Evolutionary conservation across 768 basidiomycete genomes (phyloP).

Genomic region (Pleurotus citrinopileatus): DNA sequence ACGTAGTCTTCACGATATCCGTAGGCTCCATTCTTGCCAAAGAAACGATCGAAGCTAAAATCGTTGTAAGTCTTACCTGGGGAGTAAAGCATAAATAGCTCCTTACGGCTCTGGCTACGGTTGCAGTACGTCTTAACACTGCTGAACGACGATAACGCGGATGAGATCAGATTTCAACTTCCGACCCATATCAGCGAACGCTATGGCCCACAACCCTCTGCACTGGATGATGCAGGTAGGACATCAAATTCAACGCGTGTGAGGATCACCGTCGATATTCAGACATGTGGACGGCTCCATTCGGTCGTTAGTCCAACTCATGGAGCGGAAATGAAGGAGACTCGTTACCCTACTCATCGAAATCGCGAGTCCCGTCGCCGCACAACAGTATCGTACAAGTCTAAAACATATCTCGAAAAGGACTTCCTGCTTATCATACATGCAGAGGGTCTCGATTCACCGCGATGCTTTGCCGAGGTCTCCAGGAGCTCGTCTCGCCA

Average conservation of each 20-base stretch:
- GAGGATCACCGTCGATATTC: slow-evolving; percentile 40
- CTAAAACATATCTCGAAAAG: slow-evolving; percentile 36
- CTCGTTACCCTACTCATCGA: slow-evolving; percentile 29
- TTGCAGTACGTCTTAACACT: slow-evolving; percentile 53
- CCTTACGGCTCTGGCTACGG: too few relatives aligned
- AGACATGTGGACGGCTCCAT: slow-evolving; percentile 44
- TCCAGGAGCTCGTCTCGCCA: slow-evolving; percentile 20
- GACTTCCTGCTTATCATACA: slow-evolving; percentile 53
- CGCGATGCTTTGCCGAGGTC: slow-evolving; percentile 55
- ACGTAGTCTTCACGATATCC: slow-evolving; percentile 55
- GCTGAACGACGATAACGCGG: slow-evolving; percentile 42
- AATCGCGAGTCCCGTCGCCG: slow-evolving; percentile 37
- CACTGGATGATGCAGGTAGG: slow-evolving; percentile 27
- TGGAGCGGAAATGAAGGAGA: slow-evolving; percentile 24
- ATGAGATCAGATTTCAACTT: slow-evolving; percentile 53
- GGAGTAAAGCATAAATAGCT: too few relatives aligned
- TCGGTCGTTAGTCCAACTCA: slow-evolving; percentile 44
- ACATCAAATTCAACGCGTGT: slow-evolving; percentile 32
- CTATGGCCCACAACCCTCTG: slow-evolving; percentile 45
- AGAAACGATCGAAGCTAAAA: slow-evolving; percentile 33
- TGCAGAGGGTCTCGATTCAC: slow-evolving; percentile 46
- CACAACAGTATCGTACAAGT: slow-evolving; percentile 35
- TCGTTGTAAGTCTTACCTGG: slow-evolving; percentile 36
- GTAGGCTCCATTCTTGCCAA: slow-evolving; percentile 48
- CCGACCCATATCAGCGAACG: slow-evolving; percentile 49